Percentiles rank a stretch among this genome's conserved stretches.
Evolutionary conservation across 192 early-diverging fungal species (phyloP).

Genomic region (Coemansia sp.): DNA sequence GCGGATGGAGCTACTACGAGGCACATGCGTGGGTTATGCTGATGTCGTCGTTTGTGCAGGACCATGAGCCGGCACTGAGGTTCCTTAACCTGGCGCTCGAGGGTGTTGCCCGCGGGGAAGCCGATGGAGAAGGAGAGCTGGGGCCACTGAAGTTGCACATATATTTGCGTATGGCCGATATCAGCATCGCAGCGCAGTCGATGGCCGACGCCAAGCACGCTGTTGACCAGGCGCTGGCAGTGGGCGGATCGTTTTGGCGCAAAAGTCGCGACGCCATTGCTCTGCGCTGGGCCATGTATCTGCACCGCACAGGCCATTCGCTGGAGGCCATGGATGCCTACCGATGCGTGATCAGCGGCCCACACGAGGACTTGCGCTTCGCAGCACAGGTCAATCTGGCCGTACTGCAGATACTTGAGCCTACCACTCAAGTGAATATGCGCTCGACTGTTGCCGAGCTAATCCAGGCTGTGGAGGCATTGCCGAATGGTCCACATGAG

Average conservation of each 20-base stretch:
- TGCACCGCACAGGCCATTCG: conserved; percentile 42
- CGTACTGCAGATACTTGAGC: conserved; percentile 11
- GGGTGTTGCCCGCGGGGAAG: conserved; percentile 40
- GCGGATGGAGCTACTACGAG: conserved; percentile 46
- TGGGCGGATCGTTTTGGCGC: conserved; percentile 25
- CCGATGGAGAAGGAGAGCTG: conserved; percentile 20
- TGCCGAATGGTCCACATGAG: conserved; percentile 21
- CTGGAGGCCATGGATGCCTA: conserved; percentile 34
- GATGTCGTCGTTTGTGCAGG: conserved; percentile 22
- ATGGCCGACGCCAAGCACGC: conserved; percentile 32
- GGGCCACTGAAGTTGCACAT: conserved; percentile 29
- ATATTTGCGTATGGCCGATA: conserved; percentile 29
- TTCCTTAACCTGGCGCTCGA: conserved; percentile 45
- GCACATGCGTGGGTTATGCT: conserved; percentile 54
- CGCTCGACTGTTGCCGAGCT: neutral
- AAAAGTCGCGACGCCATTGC: conserved; percentile 27
- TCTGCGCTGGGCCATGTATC: conserved; percentile 52
- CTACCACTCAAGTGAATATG: neutral
- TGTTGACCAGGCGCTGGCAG: conserved; percentile 25
- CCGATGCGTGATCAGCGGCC: conserved; percentile 24
- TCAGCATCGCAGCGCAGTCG: conserved; percentile 19
- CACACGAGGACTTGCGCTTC: conserved; percentile 18
- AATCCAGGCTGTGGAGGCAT: neutral
- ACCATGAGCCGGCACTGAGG: conserved; percentile 24
- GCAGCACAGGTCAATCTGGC: conserved; percentile 31